Percentiles rank a stretch among this genome's conserved stretches.
Conservation (phyloP, 805 yeast genomes). For the Komagataella kurtzmanii region DNA sequence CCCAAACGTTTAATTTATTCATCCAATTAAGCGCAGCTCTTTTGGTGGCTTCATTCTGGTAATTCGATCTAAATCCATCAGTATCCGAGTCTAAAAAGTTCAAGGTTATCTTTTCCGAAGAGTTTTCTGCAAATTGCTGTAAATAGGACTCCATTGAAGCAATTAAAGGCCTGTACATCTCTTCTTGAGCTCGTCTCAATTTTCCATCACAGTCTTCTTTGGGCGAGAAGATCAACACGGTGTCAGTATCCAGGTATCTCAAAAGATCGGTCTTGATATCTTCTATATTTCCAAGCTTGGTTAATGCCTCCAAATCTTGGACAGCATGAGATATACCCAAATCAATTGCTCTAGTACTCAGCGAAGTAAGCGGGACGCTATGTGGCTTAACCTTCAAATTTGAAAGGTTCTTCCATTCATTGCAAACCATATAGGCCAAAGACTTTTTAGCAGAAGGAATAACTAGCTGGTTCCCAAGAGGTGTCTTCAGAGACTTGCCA, state of each 20-base stretch:
- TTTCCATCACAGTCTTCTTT: constrained; percentile 68
- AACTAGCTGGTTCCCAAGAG: constrained; percentile 57
- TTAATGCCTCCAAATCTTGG: constrained; percentile 31
- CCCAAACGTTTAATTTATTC: constrained; percentile 50
- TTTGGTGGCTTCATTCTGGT: constrained; percentile 48
- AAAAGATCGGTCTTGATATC: constrained; percentile 48
- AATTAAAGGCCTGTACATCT: constrained; percentile 63
- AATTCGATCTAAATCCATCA: constrained; percentile 72
- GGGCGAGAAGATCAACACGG: constrained; percentile 80
- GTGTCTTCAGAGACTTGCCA: constrained; percentile 68
- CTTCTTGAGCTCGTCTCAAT: constrained; percentile 69
- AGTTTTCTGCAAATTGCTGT: constrained; percentile 21
- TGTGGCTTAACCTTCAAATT: constrained; percentile 59
- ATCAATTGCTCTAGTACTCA: constrained; percentile 81
- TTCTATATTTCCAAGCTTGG: constrained; percentile 50
- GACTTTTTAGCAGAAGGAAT: constrained; percentile 46
- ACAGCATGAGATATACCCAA: constrained; percentile 27
- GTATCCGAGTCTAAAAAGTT: constrained; percentile 65
- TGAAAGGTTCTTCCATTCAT: constrained; percentile 79
- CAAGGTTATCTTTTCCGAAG: constrained; percentile 23
- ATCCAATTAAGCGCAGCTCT: constrained; percentile 55
- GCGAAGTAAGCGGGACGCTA: constrained; percentile 75
- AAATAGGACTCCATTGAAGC: constrained; percentile 49
- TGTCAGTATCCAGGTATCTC: constrained; percentile 88
- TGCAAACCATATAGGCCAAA: constrained; percentile 63